Conservation (phyloP, 495 filamentous ascomycete genomes). For the Lasiosphaeria miniovina region DNA sequence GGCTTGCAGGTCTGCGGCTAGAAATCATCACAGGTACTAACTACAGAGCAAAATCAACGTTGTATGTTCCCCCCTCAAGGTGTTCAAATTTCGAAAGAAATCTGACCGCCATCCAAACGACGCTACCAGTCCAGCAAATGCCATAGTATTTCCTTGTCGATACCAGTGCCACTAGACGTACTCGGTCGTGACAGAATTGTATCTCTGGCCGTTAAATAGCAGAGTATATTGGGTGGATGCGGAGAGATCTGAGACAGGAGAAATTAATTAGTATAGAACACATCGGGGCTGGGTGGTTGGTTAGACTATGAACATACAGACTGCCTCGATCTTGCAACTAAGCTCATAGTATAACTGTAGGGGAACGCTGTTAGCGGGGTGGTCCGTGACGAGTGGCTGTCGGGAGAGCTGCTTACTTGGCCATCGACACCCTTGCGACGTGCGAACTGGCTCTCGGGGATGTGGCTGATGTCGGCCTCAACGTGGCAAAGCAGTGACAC, state of each 20-base stretch:
- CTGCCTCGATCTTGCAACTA: conserved; percentile 28
- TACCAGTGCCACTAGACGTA: conserved; percentile 23
- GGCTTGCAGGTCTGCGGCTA: too few species aligned
- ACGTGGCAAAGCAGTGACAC: conserved; percentile 26
- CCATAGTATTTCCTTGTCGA: too few species aligned
- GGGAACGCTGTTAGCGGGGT: not conserved
- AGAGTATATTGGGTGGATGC: conserved; percentile 35
- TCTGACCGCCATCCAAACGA: too few species aligned
- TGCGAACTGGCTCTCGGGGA: conserved; percentile 26
- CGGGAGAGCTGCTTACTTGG: conserved; percentile 2
- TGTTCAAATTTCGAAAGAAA: too few species aligned
- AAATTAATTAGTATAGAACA: not conserved
- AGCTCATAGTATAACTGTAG: conserved; percentile 27
- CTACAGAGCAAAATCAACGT: too few species aligned
- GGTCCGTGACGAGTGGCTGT: not conserved
- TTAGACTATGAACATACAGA: conserved; percentile 19
- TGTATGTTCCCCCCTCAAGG: too few species aligned
- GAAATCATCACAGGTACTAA: too few species aligned
- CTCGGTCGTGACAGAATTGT: conserved; percentile 33
- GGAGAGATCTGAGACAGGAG: conserved; percentile 23
- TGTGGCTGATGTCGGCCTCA: conserved; percentile 30
- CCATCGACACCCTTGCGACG: conserved; percentile 27
- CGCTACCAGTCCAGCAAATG: too few species aligned
- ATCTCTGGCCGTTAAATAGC: conserved; percentile 29
- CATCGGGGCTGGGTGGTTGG: not conserved